Evolutionary conservation across 1,139 yeast species (phyloP).

Genomic region (Geotrichum fermentans): DNA sequence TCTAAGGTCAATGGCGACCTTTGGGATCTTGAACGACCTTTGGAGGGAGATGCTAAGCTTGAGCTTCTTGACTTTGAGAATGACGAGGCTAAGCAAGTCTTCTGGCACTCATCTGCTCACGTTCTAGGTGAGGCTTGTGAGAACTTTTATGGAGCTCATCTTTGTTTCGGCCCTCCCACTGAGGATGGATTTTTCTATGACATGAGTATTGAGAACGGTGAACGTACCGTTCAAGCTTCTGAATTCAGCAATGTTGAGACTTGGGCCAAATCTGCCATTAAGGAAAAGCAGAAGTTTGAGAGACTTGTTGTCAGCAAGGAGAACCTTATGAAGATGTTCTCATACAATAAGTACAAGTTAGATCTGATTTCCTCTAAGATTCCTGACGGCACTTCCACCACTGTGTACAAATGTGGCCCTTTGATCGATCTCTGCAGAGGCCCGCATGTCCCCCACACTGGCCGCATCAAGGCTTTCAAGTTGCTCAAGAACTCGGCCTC

Average conservation of each 20-base stretch:
- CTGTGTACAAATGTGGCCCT: slow-evolving; percentile 97
- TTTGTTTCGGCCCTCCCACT: slow-evolving; percentile 94
- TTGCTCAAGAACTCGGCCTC: slow-evolving; percentile 93
- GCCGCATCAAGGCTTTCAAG: slow-evolving; percentile 91
- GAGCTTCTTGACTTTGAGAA: slow-evolving; percentile 76
- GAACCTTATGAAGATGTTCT: slow-evolving; percentile 85
- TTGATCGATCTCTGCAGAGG: slow-evolving; percentile 96
- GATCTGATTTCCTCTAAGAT: slow-evolving; percentile 80
- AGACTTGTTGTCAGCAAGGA: slow-evolving; percentile 91
- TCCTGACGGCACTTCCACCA: slow-evolving; percentile 93
- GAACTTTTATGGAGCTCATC: slow-evolving; percentile 90
- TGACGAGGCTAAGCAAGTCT: slow-evolving; percentile 89
- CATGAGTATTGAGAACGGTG: slow-evolving; percentile 80
- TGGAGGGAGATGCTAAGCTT: slow-evolving; percentile 65
- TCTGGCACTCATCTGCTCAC: slow-evolving; percentile 99
- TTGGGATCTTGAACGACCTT: slow-evolving; percentile 96
- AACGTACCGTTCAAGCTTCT: slow-evolving; percentile 67
- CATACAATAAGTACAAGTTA: slow-evolving; percentile 93
- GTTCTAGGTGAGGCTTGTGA: slow-evolving; percentile 98
- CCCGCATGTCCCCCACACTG: slow-evolving; percentile 97
- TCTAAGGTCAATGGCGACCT: slow-evolving; percentile 83
- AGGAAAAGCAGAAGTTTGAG: slow-evolving; percentile 94
- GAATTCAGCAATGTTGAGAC: slow-evolving; percentile 85
- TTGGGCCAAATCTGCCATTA: slow-evolving; percentile 84
- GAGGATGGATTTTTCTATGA: slow-evolving; percentile 98